A percentile compares a stretch with the other conserved stretches of the same genome.
These are phyloP conservation scores for Cladosporium sphaerospermum DNA, from an alignment of 2,329 filamentous ascomycete genomes.

Conservation along the genomic window DNA sequence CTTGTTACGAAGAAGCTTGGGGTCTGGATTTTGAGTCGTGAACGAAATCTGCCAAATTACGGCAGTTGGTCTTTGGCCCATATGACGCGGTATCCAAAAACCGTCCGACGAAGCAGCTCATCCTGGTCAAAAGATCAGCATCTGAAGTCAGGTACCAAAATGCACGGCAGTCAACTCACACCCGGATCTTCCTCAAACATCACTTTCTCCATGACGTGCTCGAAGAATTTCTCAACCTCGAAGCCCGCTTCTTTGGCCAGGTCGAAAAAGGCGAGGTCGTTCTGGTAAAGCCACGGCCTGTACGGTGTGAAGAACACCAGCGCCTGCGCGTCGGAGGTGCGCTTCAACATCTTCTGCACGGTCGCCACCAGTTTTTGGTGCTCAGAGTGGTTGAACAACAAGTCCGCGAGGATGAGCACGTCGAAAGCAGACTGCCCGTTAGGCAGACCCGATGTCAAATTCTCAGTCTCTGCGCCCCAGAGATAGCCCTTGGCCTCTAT, in stretches of 20 bases:
- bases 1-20: too few species aligned
- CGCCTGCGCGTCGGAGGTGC: slow-evolving; percentile 52
- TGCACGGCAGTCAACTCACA: slow-evolving; percentile 35
- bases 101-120: slow-evolving; percentile 71
- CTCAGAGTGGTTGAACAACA: slow-evolving; percentile 87
- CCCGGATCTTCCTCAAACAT: slow-evolving; percentile 88
- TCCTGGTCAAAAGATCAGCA: slow-evolving; percentile 44
- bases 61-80: slow-evolving; percentile 44
- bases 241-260: slow-evolving; percentile 66
- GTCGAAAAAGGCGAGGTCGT: slow-evolving; percentile 83
- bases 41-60: not conserved
- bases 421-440: slow-evolving; percentile 54
- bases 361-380: slow-evolving; percentile 71
- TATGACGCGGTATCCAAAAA: slow-evolving; percentile 68
- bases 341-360: slow-evolving; percentile 60
- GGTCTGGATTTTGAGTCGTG: too few species aligned
- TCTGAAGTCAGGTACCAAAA: not conserved
- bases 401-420: slow-evolving; percentile 76
- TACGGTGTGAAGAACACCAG: slow-evolving; percentile 94
- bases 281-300: slow-evolving; percentile 78
- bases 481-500: slow-evolving; percentile 60
- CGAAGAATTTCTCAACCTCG: slow-evolving; percentile 69
- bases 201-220: slow-evolving; percentile 75
- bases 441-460: slow-evolving; percentile 55
- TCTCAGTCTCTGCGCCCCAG: slow-evolving; percentile 65